Evolutionary conservation across 2,329 filamentous ascomycete genomes (phyloP).

Genomic region (Colletotrichum theobromicola): DNA sequence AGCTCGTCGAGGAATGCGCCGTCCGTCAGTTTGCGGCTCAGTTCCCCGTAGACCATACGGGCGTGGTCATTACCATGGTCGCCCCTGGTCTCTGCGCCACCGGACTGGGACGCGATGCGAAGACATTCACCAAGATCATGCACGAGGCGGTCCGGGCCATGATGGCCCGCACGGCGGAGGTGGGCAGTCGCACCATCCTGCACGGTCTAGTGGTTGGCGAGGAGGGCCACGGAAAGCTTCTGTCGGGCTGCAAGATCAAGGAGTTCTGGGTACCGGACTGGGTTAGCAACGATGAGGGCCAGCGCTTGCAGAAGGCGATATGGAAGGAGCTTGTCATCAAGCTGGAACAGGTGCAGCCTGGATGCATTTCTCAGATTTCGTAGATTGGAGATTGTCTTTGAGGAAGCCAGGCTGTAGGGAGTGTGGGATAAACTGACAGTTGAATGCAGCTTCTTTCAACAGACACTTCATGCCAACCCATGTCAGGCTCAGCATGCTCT

Average conservation of each 20-base stretch:
- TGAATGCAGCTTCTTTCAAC: background rate
- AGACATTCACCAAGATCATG: background rate
- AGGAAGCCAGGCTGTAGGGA: background rate
- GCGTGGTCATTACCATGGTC: conserved; percentile 35
- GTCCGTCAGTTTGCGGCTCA: conserved; percentile 30
- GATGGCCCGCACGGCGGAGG: conserved; percentile 28
- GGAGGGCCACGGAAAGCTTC: conserved; percentile 31
- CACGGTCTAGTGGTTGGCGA: conserved; percentile 26
- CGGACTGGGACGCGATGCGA: conserved; percentile 16
- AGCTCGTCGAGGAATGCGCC: conserved; percentile 30
- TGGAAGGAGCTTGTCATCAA: conserved; percentile 3
- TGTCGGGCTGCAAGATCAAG: conserved; percentile 28
- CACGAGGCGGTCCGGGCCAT: background rate
- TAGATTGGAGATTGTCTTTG: background rate
- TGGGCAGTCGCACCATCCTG: conserved; percentile 32
- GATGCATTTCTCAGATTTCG: background rate
- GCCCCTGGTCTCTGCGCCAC: conserved; percentile 36
- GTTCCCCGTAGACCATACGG: conserved; percentile 28
- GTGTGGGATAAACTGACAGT: background rate
- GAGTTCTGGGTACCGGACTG: conserved; percentile 26
- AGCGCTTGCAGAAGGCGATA: background rate
- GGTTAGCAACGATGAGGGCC: background rate
- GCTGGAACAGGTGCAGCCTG: background rate
- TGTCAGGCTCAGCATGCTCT: too few species aligned
- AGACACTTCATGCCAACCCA: background rate